Evolutionary conservation across 1,284 basidiomycete species (phyloP), one percentile per base, ranked within the genome.

Genomic region (Rhodotorula sp.): DNA sequence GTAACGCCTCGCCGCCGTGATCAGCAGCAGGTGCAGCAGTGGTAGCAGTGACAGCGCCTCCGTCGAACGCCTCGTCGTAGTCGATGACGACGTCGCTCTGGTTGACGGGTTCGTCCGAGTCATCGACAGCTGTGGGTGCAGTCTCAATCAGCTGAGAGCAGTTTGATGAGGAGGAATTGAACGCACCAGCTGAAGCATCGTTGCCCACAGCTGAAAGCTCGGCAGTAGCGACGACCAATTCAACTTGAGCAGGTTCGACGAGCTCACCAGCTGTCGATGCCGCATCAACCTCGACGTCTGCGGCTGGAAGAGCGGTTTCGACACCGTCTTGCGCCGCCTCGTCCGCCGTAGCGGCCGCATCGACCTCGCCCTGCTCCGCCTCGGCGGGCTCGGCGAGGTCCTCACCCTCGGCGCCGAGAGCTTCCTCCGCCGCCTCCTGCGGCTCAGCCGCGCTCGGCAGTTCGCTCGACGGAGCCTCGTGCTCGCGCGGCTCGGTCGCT

Each of bases 51-150:
- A 16, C 58, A 10, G 63, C 44, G 5, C 60, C 21, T 13, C 53
- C 58, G 59, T 71, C 72, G 45, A 68, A 66, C 14, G 55, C 70
- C 41, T 74, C 73, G 50, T 74, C 73, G 67, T 74, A 74, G 52
- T 74, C 73, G 55, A 74, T 74, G 50, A 72, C 70, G 62, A 74
- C 70, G 44, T 74, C 73, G 62, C 63, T 64, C 62, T 57, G 57
- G 50, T 64, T 57, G 19, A 23, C 27, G 12, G 59, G 45, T 41
- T 41, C 48, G 45, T 67, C 58, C 10, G 41, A 14, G 60, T 54
- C 67, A 25, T 46, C 52, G 23, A 23, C 49, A 42, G 56, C 44
- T 54, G 49, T 27, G 2, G 23, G 45, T 12, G 7, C 45, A 55
- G 42, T 14, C 14, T 0, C 45, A 25, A 48, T 1, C 1, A 7